A percentile compares a stretch with the other conserved stretches of the same genome.
These are phyloP conservation scores for Takashimella koratensis DNA, from an alignment of 1,284 basidiomycete genomes.

Conservation along the genomic window DNA sequence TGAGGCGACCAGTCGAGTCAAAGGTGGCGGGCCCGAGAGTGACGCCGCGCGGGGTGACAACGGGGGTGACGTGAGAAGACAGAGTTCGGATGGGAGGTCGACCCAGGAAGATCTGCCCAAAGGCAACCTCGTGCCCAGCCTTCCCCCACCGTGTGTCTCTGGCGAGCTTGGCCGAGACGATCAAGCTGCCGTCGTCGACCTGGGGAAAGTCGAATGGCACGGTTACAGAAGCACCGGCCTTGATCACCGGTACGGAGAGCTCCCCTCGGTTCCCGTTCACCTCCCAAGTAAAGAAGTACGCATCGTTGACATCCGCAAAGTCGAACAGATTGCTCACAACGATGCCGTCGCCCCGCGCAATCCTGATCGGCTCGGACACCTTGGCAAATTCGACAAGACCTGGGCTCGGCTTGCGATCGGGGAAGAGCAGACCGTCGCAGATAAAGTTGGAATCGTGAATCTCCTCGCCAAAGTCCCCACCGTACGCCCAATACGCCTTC, in stretches of 20 bases:
- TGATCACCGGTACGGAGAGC: neutral
- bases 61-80: constrained; percentile 1
- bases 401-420: constrained; percentile 20
- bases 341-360: too few species aligned
- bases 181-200: neutral
- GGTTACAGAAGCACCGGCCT: neutral
- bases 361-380: constrained; percentile 16
- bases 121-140: constrained; percentile 18
- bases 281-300: too few species aligned
- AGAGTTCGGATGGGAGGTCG: too few species aligned
- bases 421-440: constrained; percentile 26
- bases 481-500: constrained; percentile 17
- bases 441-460: constrained; percentile 25
- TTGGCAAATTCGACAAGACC: constrained; percentile 17
- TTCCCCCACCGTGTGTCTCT: constrained; percentile 9
- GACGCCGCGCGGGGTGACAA: neutral
- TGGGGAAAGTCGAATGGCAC: neutral
- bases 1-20: constrained; percentile 8
- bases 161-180: constrained; percentile 3
- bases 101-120: constrained; percentile 6
- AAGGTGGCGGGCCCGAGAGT: constrained; percentile 16
- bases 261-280: too few species aligned
- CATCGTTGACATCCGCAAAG: too few species aligned
- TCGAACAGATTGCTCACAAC: too few species aligned
- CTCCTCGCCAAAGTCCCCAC: constrained; percentile 29